Conservation (phyloP, 2,329 filamentous ascomycete genomes). For the Pestalotiopsis sp. region DNA sequence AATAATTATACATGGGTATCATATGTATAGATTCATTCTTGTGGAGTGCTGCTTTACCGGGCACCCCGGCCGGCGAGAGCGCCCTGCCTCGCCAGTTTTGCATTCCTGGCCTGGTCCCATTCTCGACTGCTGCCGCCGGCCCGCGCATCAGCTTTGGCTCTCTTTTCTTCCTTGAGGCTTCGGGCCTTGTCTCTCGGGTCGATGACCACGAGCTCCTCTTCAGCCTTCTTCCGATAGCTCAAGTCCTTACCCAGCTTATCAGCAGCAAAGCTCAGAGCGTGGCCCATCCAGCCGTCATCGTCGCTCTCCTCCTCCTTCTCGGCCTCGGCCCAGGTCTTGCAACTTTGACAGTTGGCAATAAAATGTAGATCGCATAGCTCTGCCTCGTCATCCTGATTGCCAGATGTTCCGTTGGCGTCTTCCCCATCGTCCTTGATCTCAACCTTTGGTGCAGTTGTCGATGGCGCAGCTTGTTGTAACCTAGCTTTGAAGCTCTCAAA, state of each 20-base stretch:
- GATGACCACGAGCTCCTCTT: slow-evolving; percentile 90
- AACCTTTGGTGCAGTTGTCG: slow-evolving; percentile 33
- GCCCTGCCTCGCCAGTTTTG: slow-evolving; percentile 55
- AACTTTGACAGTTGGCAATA: slow-evolving; percentile 93
- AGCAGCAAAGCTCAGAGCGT: slow-evolving; percentile 82
- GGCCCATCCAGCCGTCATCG: slow-evolving; percentile 80
- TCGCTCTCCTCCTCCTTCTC: slow-evolving; percentile 58
- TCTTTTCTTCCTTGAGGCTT: slow-evolving; percentile 69
- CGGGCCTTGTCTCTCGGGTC: slow-evolving; percentile 84
- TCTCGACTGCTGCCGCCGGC: slow-evolving; percentile 54
- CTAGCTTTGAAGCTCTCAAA: slow-evolving; percentile 81
- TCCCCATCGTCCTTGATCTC: slow-evolving; percentile 28
- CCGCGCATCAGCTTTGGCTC: slow-evolving; percentile 57
- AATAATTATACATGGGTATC: slow-evolving; percentile 9
- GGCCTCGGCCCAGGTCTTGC: slow-evolving; percentile 77
- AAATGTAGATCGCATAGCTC: slow-evolving; percentile 91
- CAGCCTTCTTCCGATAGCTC: slow-evolving; percentile 86
- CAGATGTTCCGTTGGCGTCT: slow-evolving; percentile 22
- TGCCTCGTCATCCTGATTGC: slow-evolving; percentile 66
- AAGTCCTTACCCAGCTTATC: slow-evolving; percentile 91
- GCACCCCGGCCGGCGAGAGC: slow-evolving; percentile 60
- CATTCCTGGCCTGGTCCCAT: slow-evolving; percentile 62
- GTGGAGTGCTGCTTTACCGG: slow-evolving; percentile 37
- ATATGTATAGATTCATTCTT: slow-evolving; percentile 3
- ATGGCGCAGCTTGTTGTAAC: slow-evolving; percentile 57